Percentiles rank a stretch among this genome's conserved stretches.
Conservation (phyloP, 495 filamentous ascomycete species). For the Xylaria telfairii region DNA sequence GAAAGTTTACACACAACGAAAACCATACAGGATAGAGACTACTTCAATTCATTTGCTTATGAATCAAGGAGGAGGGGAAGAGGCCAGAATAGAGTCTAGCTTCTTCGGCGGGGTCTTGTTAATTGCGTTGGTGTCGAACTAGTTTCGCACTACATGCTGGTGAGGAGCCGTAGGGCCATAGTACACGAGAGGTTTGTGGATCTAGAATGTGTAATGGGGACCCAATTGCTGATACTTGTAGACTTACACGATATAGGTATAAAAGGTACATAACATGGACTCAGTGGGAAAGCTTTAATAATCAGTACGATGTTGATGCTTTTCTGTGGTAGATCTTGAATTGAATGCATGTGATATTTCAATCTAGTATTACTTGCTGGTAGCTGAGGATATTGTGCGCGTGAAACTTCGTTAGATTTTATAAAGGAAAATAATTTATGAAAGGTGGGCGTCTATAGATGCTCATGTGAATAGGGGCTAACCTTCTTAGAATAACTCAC, state of each 20-base stretch:
- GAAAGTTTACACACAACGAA: background rate
- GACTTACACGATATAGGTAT: background rate
- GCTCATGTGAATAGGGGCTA: background rate
- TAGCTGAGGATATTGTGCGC: too few relatives aligned
- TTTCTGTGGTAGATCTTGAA: too few relatives aligned
- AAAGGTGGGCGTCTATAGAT: too few relatives aligned
- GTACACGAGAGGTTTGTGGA: background rate
- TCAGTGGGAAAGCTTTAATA: too few relatives aligned
- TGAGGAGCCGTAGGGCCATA: too few relatives aligned
- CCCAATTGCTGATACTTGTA: background rate
- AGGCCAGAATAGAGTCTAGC: background rate
- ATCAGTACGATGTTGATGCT: background rate
- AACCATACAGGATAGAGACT: background rate
- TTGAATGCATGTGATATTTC: too few relatives aligned
- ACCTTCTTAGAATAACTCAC: background rate
- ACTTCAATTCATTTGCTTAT: background rate
- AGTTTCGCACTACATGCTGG: background rate
- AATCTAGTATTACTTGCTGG: too few relatives aligned
- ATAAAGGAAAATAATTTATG: too few relatives aligned
- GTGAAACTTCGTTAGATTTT: too few relatives aligned
- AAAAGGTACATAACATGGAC: too few relatives aligned
- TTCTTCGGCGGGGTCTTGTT: background rate
- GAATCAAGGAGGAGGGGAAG: background rate
- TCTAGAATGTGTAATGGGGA: background rate
- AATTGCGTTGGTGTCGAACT: background rate